Conservation (phyloP, 306 rosid genomes). For the Acmispon strigosus region DNA sequence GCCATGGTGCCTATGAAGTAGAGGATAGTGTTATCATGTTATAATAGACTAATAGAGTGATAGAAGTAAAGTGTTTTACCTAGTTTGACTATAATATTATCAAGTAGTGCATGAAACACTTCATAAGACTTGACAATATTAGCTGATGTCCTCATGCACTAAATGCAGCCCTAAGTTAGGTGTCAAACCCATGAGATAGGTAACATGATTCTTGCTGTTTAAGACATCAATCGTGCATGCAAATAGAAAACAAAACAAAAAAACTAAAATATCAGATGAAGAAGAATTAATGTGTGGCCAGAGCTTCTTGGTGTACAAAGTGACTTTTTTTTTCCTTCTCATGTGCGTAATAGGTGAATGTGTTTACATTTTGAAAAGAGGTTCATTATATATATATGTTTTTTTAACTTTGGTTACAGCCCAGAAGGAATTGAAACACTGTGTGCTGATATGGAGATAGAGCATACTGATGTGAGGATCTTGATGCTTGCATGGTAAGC, state of each 20-base stretch:
- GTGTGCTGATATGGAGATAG: conserved; percentile 87
- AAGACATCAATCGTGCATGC: neutral
- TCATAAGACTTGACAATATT: neutral
- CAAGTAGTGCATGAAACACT: neutral
- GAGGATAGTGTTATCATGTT: neutral
- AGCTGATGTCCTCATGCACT: neutral
- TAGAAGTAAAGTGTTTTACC: neutral
- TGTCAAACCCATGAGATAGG: neutral
- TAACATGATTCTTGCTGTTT: neutral
- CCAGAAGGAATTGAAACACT: conserved; percentile 97
- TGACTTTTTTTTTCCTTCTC: neutral
- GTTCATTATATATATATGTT: neutral
- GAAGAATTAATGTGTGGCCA: neutral
- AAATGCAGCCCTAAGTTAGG: neutral
- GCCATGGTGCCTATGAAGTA: neutral
- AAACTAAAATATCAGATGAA: conserved; percentile 1
- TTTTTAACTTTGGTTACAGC: conserved; percentile 46
- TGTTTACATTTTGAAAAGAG: conserved; percentile 9
- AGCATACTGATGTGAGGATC: conserved; percentile 88
- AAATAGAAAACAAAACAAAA: neutral
- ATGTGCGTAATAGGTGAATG: neutral
- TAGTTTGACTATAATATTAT: neutral
- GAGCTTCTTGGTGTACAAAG: neutral
- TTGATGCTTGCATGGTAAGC: conserved; percentile 99
- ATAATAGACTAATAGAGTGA: neutral